phyloP scores from a whole-genome alignment of 768 basidiomycete species.

The Tylopilus vinaceipallidus region DNA sequence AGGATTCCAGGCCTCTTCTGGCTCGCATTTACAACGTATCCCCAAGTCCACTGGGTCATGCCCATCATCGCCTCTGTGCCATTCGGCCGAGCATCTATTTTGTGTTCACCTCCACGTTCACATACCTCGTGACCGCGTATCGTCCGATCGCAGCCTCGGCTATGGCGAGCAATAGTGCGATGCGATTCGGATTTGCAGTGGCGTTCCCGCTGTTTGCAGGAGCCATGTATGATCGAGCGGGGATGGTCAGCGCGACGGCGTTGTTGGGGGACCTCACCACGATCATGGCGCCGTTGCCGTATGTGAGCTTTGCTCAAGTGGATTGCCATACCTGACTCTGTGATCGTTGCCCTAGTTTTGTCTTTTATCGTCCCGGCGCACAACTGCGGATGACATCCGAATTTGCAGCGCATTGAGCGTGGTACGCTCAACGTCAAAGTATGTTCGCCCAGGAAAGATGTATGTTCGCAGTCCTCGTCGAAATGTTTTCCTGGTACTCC shows the following conservation, averaged over 20 bases:
- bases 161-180: constrained; percentile 61
- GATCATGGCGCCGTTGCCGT: constrained; percentile 63
- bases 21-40: constrained; percentile 55
- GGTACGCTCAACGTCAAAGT: no score
- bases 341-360: constrained; percentile 42
- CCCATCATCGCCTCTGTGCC: constrained; percentile 45
- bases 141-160: constrained; percentile 57
- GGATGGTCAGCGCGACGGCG: constrained; percentile 70
- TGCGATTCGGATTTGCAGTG: constrained; percentile 46
- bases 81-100: constrained; percentile 58
- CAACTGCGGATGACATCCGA: constrained; percentile 42
- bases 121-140: constrained; percentile 51
- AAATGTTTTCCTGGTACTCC: no score
- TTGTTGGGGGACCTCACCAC: constrained; percentile 65
- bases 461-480: no score
- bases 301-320: background rate
- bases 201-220: constrained; percentile 53
- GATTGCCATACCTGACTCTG: background rate
- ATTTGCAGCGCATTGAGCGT: constrained; percentile 38
- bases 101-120: constrained; percentile 69
- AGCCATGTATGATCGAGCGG: constrained; percentile 51
- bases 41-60: constrained; percentile 44
- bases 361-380: constrained; percentile 48
- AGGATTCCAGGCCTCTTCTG: constrained; percentile 42
- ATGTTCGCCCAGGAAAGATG: no score